phyloP scores from a whole-genome alignment of 352 stramenopile genomes.

The Blastocystis sp. region DNA sequence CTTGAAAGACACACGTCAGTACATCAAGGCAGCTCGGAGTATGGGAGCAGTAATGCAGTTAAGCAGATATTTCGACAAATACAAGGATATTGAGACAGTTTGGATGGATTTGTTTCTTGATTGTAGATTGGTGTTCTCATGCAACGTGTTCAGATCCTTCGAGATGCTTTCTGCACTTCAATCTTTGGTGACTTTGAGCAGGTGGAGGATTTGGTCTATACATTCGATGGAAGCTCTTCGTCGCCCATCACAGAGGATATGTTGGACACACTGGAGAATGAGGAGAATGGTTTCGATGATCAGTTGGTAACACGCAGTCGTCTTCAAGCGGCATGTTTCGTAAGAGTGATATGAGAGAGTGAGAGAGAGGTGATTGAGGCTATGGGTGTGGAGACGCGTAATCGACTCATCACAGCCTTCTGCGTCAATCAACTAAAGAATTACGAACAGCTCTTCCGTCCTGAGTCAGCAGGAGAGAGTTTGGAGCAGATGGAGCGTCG shows the following conservation, averaged over 20 bases:
- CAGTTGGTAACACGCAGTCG: conserved; percentile 55
- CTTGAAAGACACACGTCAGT: conserved; percentile 70
- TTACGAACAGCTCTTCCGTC: conserved; percentile 71
- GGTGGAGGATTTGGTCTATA: conserved; percentile 45
- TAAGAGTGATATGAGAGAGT: conserved; percentile 70
- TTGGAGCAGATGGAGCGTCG: conserved; percentile 77
- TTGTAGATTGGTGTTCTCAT: conserved; percentile 85
- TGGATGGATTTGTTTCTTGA: conserved; percentile 64
- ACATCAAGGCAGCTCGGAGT: conserved; percentile 85
- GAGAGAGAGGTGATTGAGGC: conserved; percentile 77
- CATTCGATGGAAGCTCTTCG: neutral
- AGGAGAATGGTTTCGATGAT: conserved; percentile 51
- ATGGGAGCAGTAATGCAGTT: conserved; percentile 89
- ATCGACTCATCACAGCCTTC: conserved; percentile 73
- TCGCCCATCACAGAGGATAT: conserved; percentile 10
- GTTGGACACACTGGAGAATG: conserved; percentile 38
- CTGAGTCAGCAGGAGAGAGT: conserved; percentile 63
- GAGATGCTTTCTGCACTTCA: conserved; percentile 76
- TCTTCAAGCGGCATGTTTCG: conserved; percentile 49
- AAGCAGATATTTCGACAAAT: conserved; percentile 88
- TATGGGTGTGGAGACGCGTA: conserved; percentile 70
- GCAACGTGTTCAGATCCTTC: conserved; percentile 79
- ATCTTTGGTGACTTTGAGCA: conserved; percentile 81
- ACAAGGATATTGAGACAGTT: conserved; percentile 69
- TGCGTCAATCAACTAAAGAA: conserved; percentile 73